Base-by-base conservation (phyloP, 2,329 filamentous ascomycete genomes). In the Colletotrichum sp. region DNA sequence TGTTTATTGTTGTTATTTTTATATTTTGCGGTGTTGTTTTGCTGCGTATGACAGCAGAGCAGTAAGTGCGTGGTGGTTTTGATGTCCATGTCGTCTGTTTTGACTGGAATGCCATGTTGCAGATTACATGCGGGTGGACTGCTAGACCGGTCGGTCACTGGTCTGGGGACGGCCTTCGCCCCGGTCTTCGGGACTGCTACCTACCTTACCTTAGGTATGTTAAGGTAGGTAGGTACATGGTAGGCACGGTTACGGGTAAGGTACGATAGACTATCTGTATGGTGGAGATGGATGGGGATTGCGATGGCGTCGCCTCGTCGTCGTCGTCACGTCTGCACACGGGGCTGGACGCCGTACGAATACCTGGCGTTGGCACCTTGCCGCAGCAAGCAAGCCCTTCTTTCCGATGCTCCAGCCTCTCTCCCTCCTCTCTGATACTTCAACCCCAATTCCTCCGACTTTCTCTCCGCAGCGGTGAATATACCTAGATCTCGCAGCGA, bases 281-380 rank as follows among this genome's bases (percentile, higher is more conserved):
- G 44, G 44, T 49, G 44, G 44, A 49, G 44, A 49, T 49, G 44
- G 44, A 49, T 49, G 18, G 44, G 44, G 44, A n/a, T 8, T 49
- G 44, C 44, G 18, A 49, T 49, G 44, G 44, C 44, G 44, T 49
- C 44, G 63, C 39, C 70, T 69, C 21, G 34, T 34, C 65, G 57
- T 59, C 57, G 73, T 76, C 73, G 73, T 76, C 63, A 76, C 63
- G 70, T 64, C 59, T 69, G 64, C 55, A 49, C 55, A 59, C 16
- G 34, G 39, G 67, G 62, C 55, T 39, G 24, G 44, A 57, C 28
- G 44, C 26, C n/a, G 44, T 49, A 49, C 44, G 44, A 57, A 49
- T 57, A 36, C 65, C 65, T 57, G 26, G 28, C 44, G 24, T 49
- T 16, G n/a, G 21, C 36, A 66, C 26, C 24, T 55, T 68, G 55